Percentiles rank a stretch among this genome's conserved stretches.
Evolutionary conservation across 1,284 basidiomycete genomes (phyloP).

Genomic region (Malassezia obtusa): DNA sequence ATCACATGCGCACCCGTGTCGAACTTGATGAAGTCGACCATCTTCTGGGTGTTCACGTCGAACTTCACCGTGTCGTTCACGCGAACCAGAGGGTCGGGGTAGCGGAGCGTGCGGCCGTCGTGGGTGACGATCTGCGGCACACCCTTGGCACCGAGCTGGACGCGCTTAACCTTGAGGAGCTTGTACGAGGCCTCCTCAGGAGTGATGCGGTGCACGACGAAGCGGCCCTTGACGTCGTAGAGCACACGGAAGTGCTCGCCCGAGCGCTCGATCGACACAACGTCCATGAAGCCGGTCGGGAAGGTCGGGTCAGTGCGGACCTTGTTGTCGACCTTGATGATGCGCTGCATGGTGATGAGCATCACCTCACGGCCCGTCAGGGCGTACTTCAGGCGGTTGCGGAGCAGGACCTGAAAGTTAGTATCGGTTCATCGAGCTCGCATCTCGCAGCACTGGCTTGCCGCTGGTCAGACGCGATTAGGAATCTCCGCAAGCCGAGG

Average conservation of each 20-base stretch:
- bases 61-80: conserved; percentile 98
- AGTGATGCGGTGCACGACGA: conserved; percentile 99
- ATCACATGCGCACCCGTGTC: conserved; percentile 96
- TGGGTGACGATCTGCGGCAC: conserved; percentile 97
- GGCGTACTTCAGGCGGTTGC: conserved; percentile 98
- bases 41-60: conserved; percentile 89
- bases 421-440: background rate
- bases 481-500: conserved; percentile 6
- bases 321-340: conserved; percentile 98
- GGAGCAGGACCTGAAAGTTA: conserved; percentile 65
- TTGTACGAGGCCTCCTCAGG: conserved; percentile 96
- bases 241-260: conserved; percentile 99
- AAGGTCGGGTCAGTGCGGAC: conserved; percentile 95
- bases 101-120: conserved; percentile 98
- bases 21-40: conserved; percentile 86
- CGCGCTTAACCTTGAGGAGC: conserved; percentile 88
- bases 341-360: conserved; percentile 84
- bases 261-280: conserved; percentile 93
- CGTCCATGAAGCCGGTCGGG: conserved; percentile 96
- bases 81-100: conserved; percentile 89
- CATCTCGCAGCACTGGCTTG: no score
- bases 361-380: conserved; percentile 92
- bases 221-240: conserved; percentile 97
- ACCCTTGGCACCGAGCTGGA: conserved; percentile 82
- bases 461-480: conserved; percentile 12